A percentile compares a stretch with the other conserved stretches of the same genome.
phyloP scores from a whole-genome alignment of 2,329 filamentous ascomycete genomes.

The Xenosphaeropsis pyriputrescens region DNA sequence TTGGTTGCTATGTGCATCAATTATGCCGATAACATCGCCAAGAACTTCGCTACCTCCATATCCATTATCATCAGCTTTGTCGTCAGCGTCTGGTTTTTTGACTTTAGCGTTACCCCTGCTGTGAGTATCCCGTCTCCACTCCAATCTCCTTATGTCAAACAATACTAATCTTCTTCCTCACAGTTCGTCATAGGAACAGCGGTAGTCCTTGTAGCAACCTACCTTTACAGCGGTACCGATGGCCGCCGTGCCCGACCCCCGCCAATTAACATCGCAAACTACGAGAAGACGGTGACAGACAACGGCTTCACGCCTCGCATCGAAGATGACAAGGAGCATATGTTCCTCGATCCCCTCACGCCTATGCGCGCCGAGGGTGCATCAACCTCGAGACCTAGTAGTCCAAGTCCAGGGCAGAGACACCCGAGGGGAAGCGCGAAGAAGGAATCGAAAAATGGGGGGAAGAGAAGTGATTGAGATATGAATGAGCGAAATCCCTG shows the following conservation, averaged over 20 bases:
- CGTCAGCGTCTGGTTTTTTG: constrained; percentile 74
- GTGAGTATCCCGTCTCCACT: constrained; percentile 36
- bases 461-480: constrained; percentile 13
- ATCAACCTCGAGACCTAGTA: constrained; percentile 35
- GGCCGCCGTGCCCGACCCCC: constrained; percentile 42
- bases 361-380: constrained; percentile 21
- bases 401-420: constrained; percentile 20
- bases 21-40: constrained; percentile 78
- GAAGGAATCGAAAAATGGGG: constrained; percentile 20
- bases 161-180: not conserved
- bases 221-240: constrained; percentile 64
- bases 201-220: constrained; percentile 69
- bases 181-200: constrained; percentile 73
- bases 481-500: too few species aligned
- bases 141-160: not conserved
- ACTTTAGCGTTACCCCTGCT: constrained; percentile 56
- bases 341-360: constrained; percentile 15
- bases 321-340: constrained; percentile 12
- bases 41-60: constrained; percentile 86
- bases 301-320: constrained; percentile 16
- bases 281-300: constrained; percentile 47
- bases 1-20: constrained; percentile 72
- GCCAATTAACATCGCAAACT: constrained; percentile 54
- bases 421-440: constrained; percentile 24
- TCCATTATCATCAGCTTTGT: constrained; percentile 81